Evolutionary conservation across 306 rosid genomes (phyloP).

Genomic region (Quercus agrifolia): DNA sequence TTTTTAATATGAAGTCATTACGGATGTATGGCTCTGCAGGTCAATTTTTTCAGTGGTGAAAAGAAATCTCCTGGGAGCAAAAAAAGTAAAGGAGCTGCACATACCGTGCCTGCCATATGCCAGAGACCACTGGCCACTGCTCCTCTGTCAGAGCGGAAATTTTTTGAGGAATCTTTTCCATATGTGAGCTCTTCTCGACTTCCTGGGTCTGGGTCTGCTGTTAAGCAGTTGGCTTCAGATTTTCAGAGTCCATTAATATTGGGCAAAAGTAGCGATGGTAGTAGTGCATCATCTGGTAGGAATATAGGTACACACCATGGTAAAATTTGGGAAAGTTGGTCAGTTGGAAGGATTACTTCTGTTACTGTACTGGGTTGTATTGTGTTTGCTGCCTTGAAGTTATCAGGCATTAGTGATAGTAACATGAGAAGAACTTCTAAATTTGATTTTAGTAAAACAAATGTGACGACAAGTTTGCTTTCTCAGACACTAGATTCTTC

Average conservation of each 20-base stretch:
- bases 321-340: slow-evolving; percentile 56
- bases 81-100: slow-evolving; percentile 47
- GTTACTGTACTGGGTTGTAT: slow-evolving; percentile 67
- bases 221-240: slow-evolving; percentile 84
- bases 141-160: slow-evolving; percentile 55
- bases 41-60: slow-evolving; percentile 63
- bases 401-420: slow-evolving; percentile 46
- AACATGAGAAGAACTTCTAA: slow-evolving; percentile 43
- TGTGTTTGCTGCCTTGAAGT: slow-evolving; percentile 58
- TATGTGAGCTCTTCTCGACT: slow-evolving; percentile 55
- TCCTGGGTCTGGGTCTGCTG: slow-evolving; percentile 68
- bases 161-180: slow-evolving; percentile 57
- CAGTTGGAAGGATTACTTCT: slow-evolving; percentile 44
- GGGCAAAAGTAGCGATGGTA: slow-evolving; percentile 46
- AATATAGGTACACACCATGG: slow-evolving; percentile 49
- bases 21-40: slow-evolving; percentile 53
- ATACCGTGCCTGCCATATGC: slow-evolving; percentile 39
- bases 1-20: slow-evolving; percentile 20
- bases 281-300: slow-evolving; percentile 55
- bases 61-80: slow-evolving; percentile 55
- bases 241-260: slow-evolving; percentile 59
- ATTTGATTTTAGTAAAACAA: slow-evolving; percentile 35
- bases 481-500: slow-evolving; percentile 47
- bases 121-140: slow-evolving; percentile 65
- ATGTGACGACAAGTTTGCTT: slow-evolving; percentile 24